Conservation (phyloP, 129 eudicot species). For the Arctium minus region DNA sequence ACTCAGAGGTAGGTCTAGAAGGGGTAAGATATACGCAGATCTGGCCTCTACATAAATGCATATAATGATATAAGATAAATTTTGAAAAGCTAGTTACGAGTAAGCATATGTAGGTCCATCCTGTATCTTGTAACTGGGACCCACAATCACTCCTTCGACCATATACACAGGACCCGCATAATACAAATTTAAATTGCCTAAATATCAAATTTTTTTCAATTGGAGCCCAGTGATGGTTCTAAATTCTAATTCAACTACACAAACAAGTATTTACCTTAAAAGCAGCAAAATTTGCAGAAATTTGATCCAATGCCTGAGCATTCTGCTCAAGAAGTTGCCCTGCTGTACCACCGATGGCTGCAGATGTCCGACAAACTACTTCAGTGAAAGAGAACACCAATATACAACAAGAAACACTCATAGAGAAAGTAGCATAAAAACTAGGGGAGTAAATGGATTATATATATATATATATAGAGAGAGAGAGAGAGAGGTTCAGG, state of each 20-base stretch:
- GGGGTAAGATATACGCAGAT: background rate
- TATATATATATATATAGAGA: background rate
- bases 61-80: background rate
- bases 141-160: background rate
- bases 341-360: constrained; percentile 72
- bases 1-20: background rate
- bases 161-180: background rate
- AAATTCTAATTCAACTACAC: background rate
- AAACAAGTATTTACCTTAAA: constrained; percentile 41
- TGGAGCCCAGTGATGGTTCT: background rate
- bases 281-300: constrained; percentile 67
- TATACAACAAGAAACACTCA: background rate
- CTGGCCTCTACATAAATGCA: background rate
- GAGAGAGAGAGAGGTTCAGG: too few species aligned
- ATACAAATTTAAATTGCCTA: background rate
- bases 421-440: background rate
- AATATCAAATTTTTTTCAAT: background rate
- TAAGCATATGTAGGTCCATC: background rate
- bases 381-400: constrained; percentile 3
- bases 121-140: background rate
- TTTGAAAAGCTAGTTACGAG: background rate
- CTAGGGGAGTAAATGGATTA: background rate
- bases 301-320: constrained; percentile 67
- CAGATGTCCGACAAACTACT: constrained; percentile 20
- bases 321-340: constrained; percentile 82